These are phyloP conservation scores for Nakaseomyces glabratus DNA, from an alignment of 1,139 yeast genomes.

Conservation along the genomic window DNA sequence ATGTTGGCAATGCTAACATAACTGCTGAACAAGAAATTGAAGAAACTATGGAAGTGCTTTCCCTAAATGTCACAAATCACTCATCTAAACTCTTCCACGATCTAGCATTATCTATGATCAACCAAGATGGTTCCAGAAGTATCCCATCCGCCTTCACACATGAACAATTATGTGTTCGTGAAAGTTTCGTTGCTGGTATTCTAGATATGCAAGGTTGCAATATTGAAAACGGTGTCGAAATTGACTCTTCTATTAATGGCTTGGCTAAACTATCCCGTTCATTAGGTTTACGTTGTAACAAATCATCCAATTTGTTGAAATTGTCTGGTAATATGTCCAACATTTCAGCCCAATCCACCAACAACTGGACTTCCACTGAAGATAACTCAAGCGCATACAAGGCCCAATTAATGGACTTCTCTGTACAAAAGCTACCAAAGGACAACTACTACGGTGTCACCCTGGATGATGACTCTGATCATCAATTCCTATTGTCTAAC, in stretches of 20 bases:
- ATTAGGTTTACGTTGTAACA: conserved; percentile 32
- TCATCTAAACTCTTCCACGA: too few relatives aligned
- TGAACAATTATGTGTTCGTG: conserved; percentile 33
- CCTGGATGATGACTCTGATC: conserved; percentile 34
- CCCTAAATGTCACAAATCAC: neutral
- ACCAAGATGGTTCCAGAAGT: conserved; percentile 10
- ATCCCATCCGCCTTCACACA: conserved; percentile 20
- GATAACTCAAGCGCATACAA: conserved; percentile 18
- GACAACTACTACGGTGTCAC: conserved; percentile 38
- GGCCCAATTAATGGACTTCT: conserved; percentile 29
- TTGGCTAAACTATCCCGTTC: conserved; percentile 34
- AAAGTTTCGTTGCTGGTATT: conserved; percentile 36
- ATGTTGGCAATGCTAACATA: conserved; percentile 4
- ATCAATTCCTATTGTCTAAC: conserved; percentile 35
- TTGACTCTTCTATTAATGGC: conserved; percentile 20
- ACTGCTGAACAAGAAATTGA: conserved; percentile 1
- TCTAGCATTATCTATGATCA: neutral
- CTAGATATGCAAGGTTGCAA: conserved; percentile 33
- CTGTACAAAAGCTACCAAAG: conserved; percentile 23
- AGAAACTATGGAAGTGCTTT: neutral
- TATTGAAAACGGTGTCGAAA: conserved; percentile 2
- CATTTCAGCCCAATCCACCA: conserved; percentile 9
- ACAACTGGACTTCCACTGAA: conserved; percentile 7
- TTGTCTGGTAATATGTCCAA: conserved; percentile 11
- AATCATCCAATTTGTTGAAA: conserved; percentile 3